These are phyloP conservation scores for Umbilicus rupestris DNA, from an alignment of 164 flowering plant species.

Conservation along the genomic window DNA sequence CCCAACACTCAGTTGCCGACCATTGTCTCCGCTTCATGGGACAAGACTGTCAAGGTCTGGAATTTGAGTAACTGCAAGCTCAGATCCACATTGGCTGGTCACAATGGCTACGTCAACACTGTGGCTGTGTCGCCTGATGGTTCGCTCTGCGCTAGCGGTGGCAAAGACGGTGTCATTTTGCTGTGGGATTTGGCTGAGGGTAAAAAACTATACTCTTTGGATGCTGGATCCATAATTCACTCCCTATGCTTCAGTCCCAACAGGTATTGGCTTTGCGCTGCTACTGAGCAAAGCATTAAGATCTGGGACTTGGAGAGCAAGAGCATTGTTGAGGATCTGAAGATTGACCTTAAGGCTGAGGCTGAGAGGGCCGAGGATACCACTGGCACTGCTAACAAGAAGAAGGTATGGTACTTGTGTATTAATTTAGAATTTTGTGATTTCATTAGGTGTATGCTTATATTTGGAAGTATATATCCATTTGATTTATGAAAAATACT, in stretches of 20 bases:
- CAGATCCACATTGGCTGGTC: slow-evolving; percentile 47
- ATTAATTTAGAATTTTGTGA: too few relatives aligned
- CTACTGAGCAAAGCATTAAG: slow-evolving; percentile 64
- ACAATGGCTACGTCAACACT: slow-evolving; percentile 64
- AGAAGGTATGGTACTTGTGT: slow-evolving; percentile 23
- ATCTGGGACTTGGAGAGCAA: too few relatives aligned
- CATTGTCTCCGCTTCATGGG: slow-evolving; percentile 78
- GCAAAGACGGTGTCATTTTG: slow-evolving; percentile 69
- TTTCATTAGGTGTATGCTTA: too few relatives aligned
- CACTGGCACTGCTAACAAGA: slow-evolving; percentile 22
- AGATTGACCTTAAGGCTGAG: too few relatives aligned
- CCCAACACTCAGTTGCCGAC: slow-evolving; percentile 61
- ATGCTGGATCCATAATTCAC: slow-evolving; percentile 62
- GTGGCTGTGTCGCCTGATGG: slow-evolving; percentile 84
- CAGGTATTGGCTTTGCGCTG: slow-evolving; percentile 90
- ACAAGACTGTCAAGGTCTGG: slow-evolving; percentile 73
- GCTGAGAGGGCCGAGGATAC: too few relatives aligned
- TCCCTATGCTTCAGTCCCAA: slow-evolving; percentile 83
- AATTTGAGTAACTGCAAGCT: slow-evolving; percentile 70
- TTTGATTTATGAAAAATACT: too few relatives aligned
- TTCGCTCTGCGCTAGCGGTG: slow-evolving; percentile 78
- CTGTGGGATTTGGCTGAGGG: slow-evolving; percentile 91
- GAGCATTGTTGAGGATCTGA: too few relatives aligned
- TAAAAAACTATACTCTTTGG: slow-evolving; percentile 61
- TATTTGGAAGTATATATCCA: too few relatives aligned